phyloP scores from a whole-genome alignment of 2,329 filamentous ascomycete genomes.

The Ambrosiella beaveri region DNA sequence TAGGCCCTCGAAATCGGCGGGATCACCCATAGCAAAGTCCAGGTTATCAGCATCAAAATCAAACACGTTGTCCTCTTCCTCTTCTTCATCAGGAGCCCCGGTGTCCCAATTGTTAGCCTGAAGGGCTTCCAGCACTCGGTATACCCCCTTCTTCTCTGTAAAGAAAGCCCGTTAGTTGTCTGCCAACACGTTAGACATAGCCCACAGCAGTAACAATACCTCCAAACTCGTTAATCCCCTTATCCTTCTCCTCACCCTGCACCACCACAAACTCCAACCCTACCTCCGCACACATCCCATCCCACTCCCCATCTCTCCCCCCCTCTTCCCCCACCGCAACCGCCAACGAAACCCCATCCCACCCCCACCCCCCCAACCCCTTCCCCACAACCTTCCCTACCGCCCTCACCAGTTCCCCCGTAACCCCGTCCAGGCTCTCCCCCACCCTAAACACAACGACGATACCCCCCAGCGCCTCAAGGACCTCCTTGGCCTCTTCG shows the following conservation, averaged over 20 bases:
- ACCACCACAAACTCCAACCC: slow-evolving; percentile 48
- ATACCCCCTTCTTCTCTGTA: slow-evolving; percentile 40
- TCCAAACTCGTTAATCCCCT: slow-evolving; percentile 38
- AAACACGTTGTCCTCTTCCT: slow-evolving; percentile 18
- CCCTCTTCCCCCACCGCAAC: slow-evolving; percentile 33
- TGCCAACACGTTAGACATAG: not conserved
- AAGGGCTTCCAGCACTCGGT: slow-evolving; percentile 41
- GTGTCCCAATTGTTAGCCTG: slow-evolving; percentile 46
- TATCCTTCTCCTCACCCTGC: slow-evolving; percentile 22
- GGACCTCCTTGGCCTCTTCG: slow-evolving; percentile 44
- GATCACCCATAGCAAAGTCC: slow-evolving; percentile 31
- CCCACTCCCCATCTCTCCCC: slow-evolving; percentile 36
- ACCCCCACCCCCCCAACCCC: slow-evolving; percentile 41
- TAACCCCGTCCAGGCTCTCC: not conserved
- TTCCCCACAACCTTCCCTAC: slow-evolving; percentile 38
- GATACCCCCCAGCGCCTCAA: slow-evolving; percentile 41
- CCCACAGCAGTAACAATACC: slow-evolving; percentile 24
- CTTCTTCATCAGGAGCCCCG: slow-evolving; percentile 19
- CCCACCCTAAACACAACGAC: slow-evolving; percentile 25
- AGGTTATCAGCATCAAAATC: slow-evolving; percentile 30
- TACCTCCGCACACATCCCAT: slow-evolving; percentile 37
- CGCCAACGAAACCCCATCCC: slow-evolving; percentile 47
- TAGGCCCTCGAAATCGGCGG: slow-evolving; percentile 34
- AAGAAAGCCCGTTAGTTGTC: too few species aligned
- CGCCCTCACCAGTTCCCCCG: slow-evolving; percentile 27